Percentiles rank a stretch among this genome's conserved stretches.
These are phyloP conservation scores for Botrytis byssoidea DNA, from an alignment of 2,329 filamentous ascomycete species.

Conservation along the genomic window DNA sequence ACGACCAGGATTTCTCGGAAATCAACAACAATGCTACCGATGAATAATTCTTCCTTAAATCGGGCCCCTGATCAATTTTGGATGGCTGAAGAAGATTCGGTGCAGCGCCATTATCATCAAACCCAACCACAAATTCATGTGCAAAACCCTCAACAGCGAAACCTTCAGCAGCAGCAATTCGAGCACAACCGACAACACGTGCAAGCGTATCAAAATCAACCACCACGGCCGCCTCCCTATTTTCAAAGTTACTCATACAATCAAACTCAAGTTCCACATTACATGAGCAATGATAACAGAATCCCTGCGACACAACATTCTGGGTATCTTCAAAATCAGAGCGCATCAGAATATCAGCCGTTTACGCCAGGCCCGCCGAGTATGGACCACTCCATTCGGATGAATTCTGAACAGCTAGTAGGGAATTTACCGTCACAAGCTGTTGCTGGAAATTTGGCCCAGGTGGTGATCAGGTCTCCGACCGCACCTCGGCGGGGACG, in stretches of 20 bases:
- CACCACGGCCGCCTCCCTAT: background rate
- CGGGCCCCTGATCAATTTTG: background rate
- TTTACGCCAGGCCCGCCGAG: background rate
- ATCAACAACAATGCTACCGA: background rate
- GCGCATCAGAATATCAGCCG: background rate
- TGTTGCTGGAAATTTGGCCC: background rate
- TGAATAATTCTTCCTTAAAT: background rate
- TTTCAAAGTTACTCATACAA: background rate
- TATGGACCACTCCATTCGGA: background rate
- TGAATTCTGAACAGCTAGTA: background rate
- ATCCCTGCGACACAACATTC: background rate
- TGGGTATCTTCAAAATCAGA: background rate
- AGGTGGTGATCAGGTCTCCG: background rate
- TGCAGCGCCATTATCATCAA: background rate
- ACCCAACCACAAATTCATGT: background rate
- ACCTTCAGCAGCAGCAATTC: background rate
- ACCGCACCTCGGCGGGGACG: slow-evolving; percentile 7
- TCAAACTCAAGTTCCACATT: background rate
- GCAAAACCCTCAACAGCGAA: background rate
- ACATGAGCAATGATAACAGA: background rate
- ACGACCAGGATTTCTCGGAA: background rate
- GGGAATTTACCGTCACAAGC: background rate
- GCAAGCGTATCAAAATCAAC: background rate
- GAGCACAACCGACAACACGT: slow-evolving; percentile 3
- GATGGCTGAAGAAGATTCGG: background rate